These are phyloP conservation scores for Trametes sanguinea DNA, from an alignment of 768 basidiomycete genomes.

Conservation along the genomic window DNA sequence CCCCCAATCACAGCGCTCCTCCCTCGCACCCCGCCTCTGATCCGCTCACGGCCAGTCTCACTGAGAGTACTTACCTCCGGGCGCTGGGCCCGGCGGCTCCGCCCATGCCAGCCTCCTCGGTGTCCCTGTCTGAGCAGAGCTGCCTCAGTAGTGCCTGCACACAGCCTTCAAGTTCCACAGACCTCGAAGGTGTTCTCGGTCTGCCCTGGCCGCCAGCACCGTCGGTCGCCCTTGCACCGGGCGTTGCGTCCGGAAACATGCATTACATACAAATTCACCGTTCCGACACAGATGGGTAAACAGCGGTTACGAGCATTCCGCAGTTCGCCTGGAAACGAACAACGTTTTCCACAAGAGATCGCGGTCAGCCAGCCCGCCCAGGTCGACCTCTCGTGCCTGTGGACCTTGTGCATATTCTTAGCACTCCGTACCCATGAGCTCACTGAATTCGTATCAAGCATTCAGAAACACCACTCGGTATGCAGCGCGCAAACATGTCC, in stretches of 20 bases:
- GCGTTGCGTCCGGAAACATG: too few relatives aligned
- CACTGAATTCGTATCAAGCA: background rate
- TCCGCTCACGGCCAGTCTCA: conserved; percentile 6
- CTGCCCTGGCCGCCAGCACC: background rate
- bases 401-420: conserved; percentile 1
- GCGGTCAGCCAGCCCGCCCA: background rate
- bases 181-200: background rate
- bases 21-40: background rate
- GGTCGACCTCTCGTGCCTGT: background rate
- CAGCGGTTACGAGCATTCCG: conserved; percentile 4
- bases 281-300: conserved; percentile 2
- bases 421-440: background rate
- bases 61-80: background rate
- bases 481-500: background rate
- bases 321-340: conserved; percentile 15
- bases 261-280: background rate
- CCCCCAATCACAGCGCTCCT: background rate
- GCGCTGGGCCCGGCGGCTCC: background rate
- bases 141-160: too few relatives aligned
- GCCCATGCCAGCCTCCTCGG: background rate
- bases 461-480: background rate
- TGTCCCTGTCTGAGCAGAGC: too few relatives aligned
- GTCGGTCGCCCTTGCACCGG: too few relatives aligned
- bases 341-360: background rate
- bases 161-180: background rate